phyloP scores from a whole-genome alignment of 768 basidiomycete genomes.

The Russula dissimulans region DNA sequence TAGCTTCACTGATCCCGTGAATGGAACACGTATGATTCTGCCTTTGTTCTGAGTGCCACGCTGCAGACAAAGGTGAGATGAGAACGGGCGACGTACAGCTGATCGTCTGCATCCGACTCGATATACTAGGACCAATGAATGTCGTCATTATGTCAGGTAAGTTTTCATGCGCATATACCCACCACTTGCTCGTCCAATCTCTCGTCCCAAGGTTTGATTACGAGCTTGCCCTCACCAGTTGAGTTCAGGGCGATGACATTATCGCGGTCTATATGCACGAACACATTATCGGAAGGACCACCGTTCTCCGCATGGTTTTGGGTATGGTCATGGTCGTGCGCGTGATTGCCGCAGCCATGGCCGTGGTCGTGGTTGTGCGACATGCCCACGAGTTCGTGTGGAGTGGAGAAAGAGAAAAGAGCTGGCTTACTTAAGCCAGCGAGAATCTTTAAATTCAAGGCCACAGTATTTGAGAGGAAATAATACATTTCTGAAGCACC shows the following conservation, averaged over 20 bases:
- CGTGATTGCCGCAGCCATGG: conserved; percentile 45
- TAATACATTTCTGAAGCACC: too few species aligned
- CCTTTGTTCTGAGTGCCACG: neutral
- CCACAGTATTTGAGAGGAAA: too few species aligned
- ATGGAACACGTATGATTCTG: conserved; percentile 79
- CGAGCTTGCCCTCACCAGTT: conserved; percentile 36
- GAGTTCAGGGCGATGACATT: conserved; percentile 80
- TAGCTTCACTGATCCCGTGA: conserved; percentile 80
- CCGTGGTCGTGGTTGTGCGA: conserved; percentile 46
- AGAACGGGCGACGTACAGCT: conserved; percentile 45
- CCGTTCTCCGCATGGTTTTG: conserved; percentile 32
- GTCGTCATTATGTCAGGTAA: neutral
- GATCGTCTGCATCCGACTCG: conserved; percentile 88
- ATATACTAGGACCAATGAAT: conserved; percentile 44
- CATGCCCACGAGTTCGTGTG: conserved; percentile 28
- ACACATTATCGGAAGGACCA: conserved; percentile 65
- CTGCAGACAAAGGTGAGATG: neutral
- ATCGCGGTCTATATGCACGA: conserved; percentile 59
- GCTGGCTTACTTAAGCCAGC: too few species aligned
- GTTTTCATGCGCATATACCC: conserved; percentile 18
- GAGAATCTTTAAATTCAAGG: too few species aligned
- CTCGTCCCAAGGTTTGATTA: conserved; percentile 85
- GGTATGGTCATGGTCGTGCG: conserved; percentile 40
- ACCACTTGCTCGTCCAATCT: conserved; percentile 65
- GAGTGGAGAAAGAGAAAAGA: too few species aligned